These are phyloP conservation scores for Fusarium torreyae DNA, from an alignment of 2,329 filamentous ascomycete species.

Conservation along the genomic window DNA sequence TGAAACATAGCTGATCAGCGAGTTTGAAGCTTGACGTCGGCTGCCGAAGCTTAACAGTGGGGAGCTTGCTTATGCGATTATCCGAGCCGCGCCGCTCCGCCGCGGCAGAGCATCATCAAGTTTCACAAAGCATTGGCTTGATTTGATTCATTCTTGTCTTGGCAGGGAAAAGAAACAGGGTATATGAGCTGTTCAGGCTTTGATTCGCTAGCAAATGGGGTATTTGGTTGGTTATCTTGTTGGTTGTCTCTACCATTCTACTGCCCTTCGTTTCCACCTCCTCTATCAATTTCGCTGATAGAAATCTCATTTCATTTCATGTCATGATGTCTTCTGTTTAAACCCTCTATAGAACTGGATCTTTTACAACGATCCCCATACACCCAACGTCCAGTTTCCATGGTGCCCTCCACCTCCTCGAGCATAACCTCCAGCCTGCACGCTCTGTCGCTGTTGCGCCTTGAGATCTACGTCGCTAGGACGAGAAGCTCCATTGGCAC, in stretches of 20 bases:
- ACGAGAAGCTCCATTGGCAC: conserved; percentile 72
- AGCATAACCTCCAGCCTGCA: conserved; percentile 69
- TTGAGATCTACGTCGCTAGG: conserved; percentile 72
- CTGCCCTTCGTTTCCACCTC: not conserved
- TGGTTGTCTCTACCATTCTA: not conserved
- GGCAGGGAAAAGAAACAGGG: conserved; percentile 2
- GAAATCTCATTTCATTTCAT: conserved; percentile 19
- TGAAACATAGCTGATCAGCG: conserved; percentile 33
- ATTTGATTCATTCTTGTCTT: conserved; percentile 4
- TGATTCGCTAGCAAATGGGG: conserved; percentile 15
- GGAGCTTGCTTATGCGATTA: conserved; percentile 53
- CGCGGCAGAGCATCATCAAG: conserved; percentile 30
- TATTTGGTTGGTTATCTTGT: conserved; percentile 29
- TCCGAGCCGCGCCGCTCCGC: conserved; percentile 43
- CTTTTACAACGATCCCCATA: conserved; percentile 69
- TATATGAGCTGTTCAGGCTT: conserved; percentile 8
- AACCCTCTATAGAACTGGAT: not conserved
- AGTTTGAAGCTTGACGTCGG: conserved; percentile 38
- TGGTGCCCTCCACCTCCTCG: conserved; percentile 57
- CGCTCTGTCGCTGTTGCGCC: conserved; percentile 73
- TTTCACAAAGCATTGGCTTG: not conserved
- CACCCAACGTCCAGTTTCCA: conserved; percentile 73
- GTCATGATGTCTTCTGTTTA: conserved; percentile 8
- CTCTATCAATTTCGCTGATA: not conserved
- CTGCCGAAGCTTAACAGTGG: conserved; percentile 39